These are phyloP conservation scores for Metschnikowia noctiluminum DNA, from an alignment of 805 yeast genomes.

Conservation along the genomic window DNA sequence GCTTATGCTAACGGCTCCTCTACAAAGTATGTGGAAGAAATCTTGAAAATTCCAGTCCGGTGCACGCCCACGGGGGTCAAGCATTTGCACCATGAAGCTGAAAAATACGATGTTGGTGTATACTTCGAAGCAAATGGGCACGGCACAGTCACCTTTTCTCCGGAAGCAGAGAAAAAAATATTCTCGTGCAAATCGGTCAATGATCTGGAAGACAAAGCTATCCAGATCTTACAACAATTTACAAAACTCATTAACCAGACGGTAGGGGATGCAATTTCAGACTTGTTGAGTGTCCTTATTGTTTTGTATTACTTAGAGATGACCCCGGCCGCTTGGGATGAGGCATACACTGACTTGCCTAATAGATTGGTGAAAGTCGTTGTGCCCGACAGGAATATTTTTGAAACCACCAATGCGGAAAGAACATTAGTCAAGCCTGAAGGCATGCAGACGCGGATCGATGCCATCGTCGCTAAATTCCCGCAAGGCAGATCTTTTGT, in stretches of 20 bases:
- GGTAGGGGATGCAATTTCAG: slow-evolving; percentile 98
- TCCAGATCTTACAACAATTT: slow-evolving; percentile 55
- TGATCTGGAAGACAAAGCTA: slow-evolving; percentile 46
- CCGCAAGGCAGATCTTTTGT: slow-evolving; percentile 81
- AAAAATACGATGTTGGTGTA: slow-evolving; percentile 81
- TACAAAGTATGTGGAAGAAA: slow-evolving; percentile 62
- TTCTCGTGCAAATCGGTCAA: slow-evolving; percentile 28
- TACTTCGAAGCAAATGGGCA: slow-evolving; percentile 99
- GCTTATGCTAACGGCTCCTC: slow-evolving; percentile 97
- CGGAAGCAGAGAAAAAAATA: slow-evolving; percentile 38
- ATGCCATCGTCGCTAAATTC: slow-evolving; percentile 54
- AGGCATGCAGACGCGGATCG: slow-evolving; percentile 75
- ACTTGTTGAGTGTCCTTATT: slow-evolving; percentile 71
- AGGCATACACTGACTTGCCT: slow-evolving; percentile 79
- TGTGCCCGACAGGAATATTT: slow-evolving; percentile 76
- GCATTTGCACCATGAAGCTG: slow-evolving; percentile 91
- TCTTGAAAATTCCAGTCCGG: slow-evolving; percentile 69
- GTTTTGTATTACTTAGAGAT: slow-evolving; percentile 55
- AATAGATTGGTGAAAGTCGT: slow-evolving; percentile 76
- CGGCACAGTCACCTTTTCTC: slow-evolving; percentile 86
- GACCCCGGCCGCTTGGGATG: slow-evolving; percentile 70
- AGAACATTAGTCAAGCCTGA: slow-evolving; percentile 70
- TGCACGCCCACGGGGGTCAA: slow-evolving; percentile 97
- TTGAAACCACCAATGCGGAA: slow-evolving; percentile 89
- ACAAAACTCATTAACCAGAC: slow-evolving; percentile 85